Conservation (phyloP, 2,329 filamentous ascomycete genomes). For the Epichloe hybrida region DNA sequence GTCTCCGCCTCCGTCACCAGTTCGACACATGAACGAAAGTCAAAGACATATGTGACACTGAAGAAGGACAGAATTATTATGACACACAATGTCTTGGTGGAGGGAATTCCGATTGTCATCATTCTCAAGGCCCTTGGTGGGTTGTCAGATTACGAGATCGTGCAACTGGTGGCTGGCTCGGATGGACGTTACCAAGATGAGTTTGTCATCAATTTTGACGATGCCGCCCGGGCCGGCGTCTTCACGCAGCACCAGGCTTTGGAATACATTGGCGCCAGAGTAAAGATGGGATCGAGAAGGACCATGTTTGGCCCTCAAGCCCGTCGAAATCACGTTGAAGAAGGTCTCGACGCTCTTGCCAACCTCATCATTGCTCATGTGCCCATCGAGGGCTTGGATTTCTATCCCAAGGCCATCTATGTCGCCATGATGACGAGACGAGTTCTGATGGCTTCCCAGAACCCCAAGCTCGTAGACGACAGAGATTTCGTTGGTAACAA, state of each 20-base stretch:
- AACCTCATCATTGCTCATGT: constrained; percentile 93
- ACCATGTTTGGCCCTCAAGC: constrained; percentile 39
- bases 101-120: constrained; percentile 91
- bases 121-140: constrained; percentile 88
- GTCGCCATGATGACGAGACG: constrained; percentile 95
- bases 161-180: constrained; percentile 77
- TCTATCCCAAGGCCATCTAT: constrained; percentile 93
- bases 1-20: constrained; percentile 94
- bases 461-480: constrained; percentile 83
- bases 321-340: constrained; percentile 71
- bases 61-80: constrained; percentile 89
- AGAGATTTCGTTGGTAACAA: constrained; percentile 98
- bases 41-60: constrained; percentile 87
- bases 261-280: constrained; percentile 76
- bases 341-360: constrained; percentile 83
- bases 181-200: constrained; percentile 87
- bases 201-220: constrained; percentile 91
- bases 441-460: constrained; percentile 85
- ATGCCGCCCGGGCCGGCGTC: constrained; percentile 69
- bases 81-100: constrained; percentile 83
- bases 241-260: constrained; percentile 91
- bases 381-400: constrained; percentile 79
- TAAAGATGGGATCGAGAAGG: constrained; percentile 71
- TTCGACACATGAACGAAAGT: constrained; percentile 95
- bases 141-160: constrained; percentile 86